These are phyloP conservation scores for Phytophthora agathidicida DNA, from an alignment of 352 stramenopile species.

Conservation along the genomic window DNA sequence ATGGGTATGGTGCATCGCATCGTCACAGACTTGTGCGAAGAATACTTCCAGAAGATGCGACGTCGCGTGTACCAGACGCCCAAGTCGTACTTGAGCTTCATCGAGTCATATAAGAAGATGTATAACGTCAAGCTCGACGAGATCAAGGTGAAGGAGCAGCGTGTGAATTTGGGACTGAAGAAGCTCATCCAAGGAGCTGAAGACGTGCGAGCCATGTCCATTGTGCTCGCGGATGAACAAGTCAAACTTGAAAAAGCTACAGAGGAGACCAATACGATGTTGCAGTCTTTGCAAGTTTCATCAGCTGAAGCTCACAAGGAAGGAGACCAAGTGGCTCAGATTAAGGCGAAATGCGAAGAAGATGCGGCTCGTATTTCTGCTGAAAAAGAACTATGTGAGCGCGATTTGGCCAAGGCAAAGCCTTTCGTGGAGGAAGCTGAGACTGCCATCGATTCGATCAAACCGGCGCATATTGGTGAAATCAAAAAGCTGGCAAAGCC, in stretches of 20 bases:
- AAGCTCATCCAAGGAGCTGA: conserved; percentile 98
- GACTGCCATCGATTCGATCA: conserved; percentile 98
- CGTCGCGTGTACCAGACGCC: conserved; percentile 98
- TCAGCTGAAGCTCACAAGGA: conserved; percentile 97
- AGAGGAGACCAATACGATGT: conserved; percentile 97
- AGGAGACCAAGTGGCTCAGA: conserved; percentile 95
- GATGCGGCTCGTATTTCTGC: conserved; percentile 94
- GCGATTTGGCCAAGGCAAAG: conserved; percentile 97
- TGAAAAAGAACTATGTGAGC: conserved; percentile 96
- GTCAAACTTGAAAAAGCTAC: conserved; percentile 97
- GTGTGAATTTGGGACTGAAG: conserved; percentile 96
- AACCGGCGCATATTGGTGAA: conserved; percentile 97
- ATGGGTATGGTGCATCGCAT: conserved; percentile 99
- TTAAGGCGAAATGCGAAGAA: conserved; percentile 97
- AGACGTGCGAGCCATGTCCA: conserved; percentile 97
- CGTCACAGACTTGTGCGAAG: conserved; percentile 96
- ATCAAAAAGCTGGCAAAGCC: conserved; percentile 99
- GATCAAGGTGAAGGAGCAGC: conserved; percentile 96
- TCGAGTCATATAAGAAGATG: conserved; percentile 98
- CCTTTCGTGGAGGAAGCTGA: conserved; percentile 98
- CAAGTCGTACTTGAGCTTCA: conserved; percentile 99
- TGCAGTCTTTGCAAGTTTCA: conserved; percentile 95
- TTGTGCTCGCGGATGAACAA: conserved; percentile 96
- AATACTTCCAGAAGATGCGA: conserved; percentile 99
- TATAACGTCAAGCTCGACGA: conserved; percentile 95